These are phyloP conservation scores for Aspergillus steynii DNA, from an alignment of 495 filamentous ascomycete species.

Conservation along the genomic window DNA sequence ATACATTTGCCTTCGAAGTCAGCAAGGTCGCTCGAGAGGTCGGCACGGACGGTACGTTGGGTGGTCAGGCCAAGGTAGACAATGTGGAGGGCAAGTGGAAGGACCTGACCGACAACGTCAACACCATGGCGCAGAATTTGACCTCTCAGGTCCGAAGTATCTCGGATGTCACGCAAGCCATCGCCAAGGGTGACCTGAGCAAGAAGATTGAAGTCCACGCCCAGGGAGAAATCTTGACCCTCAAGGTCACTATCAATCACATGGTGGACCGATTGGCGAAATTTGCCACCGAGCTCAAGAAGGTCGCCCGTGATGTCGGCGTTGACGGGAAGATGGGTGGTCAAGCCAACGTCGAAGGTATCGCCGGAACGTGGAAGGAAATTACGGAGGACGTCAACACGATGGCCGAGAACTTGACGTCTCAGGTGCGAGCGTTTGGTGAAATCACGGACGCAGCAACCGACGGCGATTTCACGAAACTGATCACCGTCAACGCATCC, in stretches of 20 bases:
- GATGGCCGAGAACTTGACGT: conserved; percentile 97
- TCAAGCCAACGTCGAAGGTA: conserved; percentile 91
- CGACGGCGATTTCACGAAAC: conserved; percentile 93
- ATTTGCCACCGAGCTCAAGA: conserved; percentile 95
- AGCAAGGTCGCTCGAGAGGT: conserved; percentile 98
- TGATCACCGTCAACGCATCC: conserved; percentile 96
- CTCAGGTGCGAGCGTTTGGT: conserved; percentile 95
- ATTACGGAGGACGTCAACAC: conserved; percentile 98
- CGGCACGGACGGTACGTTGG: conserved; percentile 93
- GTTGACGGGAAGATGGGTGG: conserved; percentile 99
- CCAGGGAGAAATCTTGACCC: conserved; percentile 87
- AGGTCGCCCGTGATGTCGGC: conserved; percentile 94
- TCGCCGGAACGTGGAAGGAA: conserved; percentile 96
- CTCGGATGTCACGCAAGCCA: conserved; percentile 95
- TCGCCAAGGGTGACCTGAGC: conserved; percentile 91
- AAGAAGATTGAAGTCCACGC: conserved; percentile 96
- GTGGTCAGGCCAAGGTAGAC: conserved; percentile 93
- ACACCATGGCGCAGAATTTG: conserved; percentile 91
- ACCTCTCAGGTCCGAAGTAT: conserved; percentile 95
- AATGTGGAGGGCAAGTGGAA: conserved; percentile 99
- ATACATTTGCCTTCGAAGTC: conserved; percentile 97
- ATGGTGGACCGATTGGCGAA: conserved; percentile 97
- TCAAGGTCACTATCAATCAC: conserved; percentile 98
- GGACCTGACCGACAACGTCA: conserved; percentile 89
- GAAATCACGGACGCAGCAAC: conserved; percentile 97